Evolutionary conservation across 768 basidiomycete genomes (phyloP).

Genomic region (Pleurotus tuber-regium): DNA sequence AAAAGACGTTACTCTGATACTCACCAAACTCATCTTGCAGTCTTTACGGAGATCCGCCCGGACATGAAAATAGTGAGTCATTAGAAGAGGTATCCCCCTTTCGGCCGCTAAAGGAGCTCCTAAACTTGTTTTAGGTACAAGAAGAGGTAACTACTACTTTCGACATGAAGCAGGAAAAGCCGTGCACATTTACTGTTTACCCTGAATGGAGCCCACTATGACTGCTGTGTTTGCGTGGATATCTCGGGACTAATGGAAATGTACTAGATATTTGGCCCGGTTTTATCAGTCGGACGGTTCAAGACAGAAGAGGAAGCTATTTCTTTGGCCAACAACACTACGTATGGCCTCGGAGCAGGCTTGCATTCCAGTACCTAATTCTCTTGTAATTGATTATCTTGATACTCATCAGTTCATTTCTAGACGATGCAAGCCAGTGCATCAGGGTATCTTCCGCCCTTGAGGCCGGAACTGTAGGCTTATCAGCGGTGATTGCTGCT

Average conservation of each 20-base stretch:
- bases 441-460: conserved; percentile 85
- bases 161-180: not conserved
- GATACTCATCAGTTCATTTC: conserved; percentile 15
- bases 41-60: conserved; percentile 76
- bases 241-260: conserved; percentile 4
- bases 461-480: conserved; percentile 84
- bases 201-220: not conserved
- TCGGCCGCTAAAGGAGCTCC: conserved; percentile 2
- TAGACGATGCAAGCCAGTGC: conserved; percentile 82
- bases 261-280: conserved; percentile 89
- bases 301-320: conserved; percentile 87
- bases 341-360: conserved; percentile 90
- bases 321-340: conserved; percentile 79
- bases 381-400: not conserved
- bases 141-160: conserved; percentile 53
- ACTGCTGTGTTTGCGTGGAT: conserved; percentile 12
- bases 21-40: conserved; percentile 35
- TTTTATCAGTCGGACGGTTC: conserved; percentile 80
- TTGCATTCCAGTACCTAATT: conserved; percentile 72
- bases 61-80: conserved; percentile 82
- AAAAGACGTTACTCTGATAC: too few relatives aligned
- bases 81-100: not conserved
- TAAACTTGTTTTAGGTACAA: conserved; percentile 42
- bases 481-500: too few relatives aligned
- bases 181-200: not conserved